Conservation (phyloP, 163 green algal genomes). For the Scenedesmus sp. region DNA sequence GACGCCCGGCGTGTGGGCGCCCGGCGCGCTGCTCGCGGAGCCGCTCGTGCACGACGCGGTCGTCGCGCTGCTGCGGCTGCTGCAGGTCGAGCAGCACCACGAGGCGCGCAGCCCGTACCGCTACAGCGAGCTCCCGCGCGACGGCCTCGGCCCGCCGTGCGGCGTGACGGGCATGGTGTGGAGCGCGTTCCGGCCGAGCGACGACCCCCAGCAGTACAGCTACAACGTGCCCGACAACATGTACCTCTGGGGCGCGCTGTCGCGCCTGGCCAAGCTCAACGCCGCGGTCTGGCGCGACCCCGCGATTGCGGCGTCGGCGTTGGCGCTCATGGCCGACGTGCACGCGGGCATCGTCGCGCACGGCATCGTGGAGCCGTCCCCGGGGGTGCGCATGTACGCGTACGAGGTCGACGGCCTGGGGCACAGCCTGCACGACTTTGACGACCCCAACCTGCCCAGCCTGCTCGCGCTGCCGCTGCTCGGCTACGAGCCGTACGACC, state of each 20-base stretch:
- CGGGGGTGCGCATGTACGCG: conserved; percentile 27
- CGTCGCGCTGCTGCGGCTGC: conserved; percentile 33
- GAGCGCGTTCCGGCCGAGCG: conserved; percentile 52
- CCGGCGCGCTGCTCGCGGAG: conserved; percentile 33
- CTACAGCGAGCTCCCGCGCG: conserved; percentile 29
- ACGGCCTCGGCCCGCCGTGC: conserved; percentile 11
- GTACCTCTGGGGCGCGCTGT: conserved; percentile 63
- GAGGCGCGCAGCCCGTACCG: conserved; percentile 35
- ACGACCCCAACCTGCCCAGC: conserved; percentile 76
- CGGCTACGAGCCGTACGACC: conserved; percentile 60
- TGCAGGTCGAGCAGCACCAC: conserved; percentile 47
- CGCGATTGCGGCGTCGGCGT: not conserved
- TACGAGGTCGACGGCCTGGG: conserved; percentile 72
- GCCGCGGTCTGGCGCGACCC: conserved; percentile 10
- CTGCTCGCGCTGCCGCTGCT: conserved; percentile 71
- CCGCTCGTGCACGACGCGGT: conserved; percentile 48
- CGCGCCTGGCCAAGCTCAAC: conserved; percentile 63
- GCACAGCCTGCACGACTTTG: conserved; percentile 51
- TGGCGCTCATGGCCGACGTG: conserved; percentile 30
- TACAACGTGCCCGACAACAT: conserved; percentile 77
- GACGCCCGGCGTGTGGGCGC: conserved; percentile 22
- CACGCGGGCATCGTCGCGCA: conserved; percentile 17
- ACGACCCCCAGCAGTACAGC: conserved; percentile 54
- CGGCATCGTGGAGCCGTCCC: not conserved
- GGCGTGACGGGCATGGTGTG: conserved; percentile 68